These are phyloP conservation scores for Corymbia maculata DNA, from an alignment of 345 rosid genomes.

Conservation along the genomic window DNA sequence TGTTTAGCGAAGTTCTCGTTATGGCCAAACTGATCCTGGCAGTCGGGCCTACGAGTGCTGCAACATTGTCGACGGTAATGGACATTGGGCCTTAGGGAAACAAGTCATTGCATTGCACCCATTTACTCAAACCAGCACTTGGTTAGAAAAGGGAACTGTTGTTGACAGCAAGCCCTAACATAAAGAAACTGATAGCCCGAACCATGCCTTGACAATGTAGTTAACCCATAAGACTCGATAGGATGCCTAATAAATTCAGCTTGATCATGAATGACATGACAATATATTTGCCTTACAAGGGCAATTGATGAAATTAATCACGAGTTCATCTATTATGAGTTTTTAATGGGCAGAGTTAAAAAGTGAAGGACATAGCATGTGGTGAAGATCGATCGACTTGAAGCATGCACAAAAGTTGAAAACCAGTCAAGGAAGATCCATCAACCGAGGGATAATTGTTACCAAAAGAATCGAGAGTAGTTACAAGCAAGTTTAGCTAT, in stretches of 20 bases:
- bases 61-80: not conserved
- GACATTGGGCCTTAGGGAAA: no score
- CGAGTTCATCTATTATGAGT: not conserved
- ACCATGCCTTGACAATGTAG: not conserved
- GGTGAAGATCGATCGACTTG: not conserved
- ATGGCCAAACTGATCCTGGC: not conserved
- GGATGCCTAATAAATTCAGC: not conserved
- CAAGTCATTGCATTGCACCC: no score
- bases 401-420: not conserved
- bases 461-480: not conserved
- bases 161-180: not conserved
- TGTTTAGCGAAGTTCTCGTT: no score
- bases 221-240: not conserved
- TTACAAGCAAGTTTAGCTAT: not conserved
- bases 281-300: not conserved
- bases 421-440: not conserved
- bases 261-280: not conserved
- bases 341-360: not conserved
- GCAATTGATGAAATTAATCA: not conserved
- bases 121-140: no score
- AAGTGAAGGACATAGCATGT: not conserved
- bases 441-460: not conserved
- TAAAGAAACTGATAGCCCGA: not conserved
- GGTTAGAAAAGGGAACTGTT: not conserved
- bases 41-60: no score